These are phyloP conservation scores for Dictyophora rubrovolvata DNA, from an alignment of 768 basidiomycete genomes.

Conservation along the genomic window DNA sequence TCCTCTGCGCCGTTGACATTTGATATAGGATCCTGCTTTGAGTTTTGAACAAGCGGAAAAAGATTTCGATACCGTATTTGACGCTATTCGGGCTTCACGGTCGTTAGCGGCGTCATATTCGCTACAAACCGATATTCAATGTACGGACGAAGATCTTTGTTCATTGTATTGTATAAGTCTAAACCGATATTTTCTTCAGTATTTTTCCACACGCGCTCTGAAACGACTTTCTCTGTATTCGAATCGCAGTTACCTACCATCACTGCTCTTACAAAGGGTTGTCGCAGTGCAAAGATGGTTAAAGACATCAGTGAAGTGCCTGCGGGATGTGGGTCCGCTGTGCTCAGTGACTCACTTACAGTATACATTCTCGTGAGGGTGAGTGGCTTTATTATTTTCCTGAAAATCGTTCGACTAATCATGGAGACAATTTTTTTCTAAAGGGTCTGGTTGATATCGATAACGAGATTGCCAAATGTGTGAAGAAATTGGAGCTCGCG, in stretches of 20 bases:
- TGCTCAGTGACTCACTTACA: slow-evolving; percentile 64
- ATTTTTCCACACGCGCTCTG: slow-evolving; percentile 61
- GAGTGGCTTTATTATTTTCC: slow-evolving; percentile 16
- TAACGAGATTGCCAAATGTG: slow-evolving; percentile 77
- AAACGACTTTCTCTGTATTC: slow-evolving; percentile 56
- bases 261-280: slow-evolving; percentile 76
- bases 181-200: slow-evolving; percentile 33
- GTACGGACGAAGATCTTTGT: slow-evolving; percentile 29
- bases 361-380: slow-evolving; percentile 84
- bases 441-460: slow-evolving; percentile 88
- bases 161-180: slow-evolving; percentile 1
- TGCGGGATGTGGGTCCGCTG: slow-evolving; percentile 75
- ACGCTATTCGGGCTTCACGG: slow-evolving; percentile 65
- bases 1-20: not conserved
- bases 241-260: slow-evolving; percentile 68
- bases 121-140: slow-evolving; percentile 74
- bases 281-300: slow-evolving; percentile 65
- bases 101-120: slow-evolving; percentile 86
- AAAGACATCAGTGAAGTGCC: slow-evolving; percentile 61
- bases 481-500: slow-evolving; percentile 79
- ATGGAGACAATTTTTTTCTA: not conserved
- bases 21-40: slow-evolving; percentile 46
- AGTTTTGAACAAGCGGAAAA: slow-evolving; percentile 65
- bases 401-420: not conserved
- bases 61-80: slow-evolving; percentile 79